Evolutionary conservation across 768 basidiomycete species (phyloP).

Genomic region (Tylopilus vinaceipallidus): DNA sequence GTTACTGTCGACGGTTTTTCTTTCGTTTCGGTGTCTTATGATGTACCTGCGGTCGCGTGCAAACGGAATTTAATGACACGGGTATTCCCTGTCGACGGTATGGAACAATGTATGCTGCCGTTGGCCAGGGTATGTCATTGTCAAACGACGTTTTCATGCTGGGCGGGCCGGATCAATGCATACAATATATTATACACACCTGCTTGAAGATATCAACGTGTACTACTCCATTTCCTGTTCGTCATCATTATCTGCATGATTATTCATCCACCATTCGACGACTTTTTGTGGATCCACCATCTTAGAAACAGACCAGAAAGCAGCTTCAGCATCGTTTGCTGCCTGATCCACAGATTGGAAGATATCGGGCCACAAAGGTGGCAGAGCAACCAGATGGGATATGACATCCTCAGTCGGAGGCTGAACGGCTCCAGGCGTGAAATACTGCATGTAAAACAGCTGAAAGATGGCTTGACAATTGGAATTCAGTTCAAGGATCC

Average conservation of each 20-base stretch:
- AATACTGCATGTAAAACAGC: conserved; percentile 53
- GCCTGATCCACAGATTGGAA: conserved; percentile 58
- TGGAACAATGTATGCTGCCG: too few relatives aligned
- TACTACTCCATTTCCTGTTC: too few relatives aligned
- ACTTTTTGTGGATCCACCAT: neutral
- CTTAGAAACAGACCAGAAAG: conserved; percentile 45
- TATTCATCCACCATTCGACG: too few relatives aligned
- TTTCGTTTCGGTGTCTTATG: neutral
- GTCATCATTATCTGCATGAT: too few relatives aligned
- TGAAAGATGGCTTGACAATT: conserved; percentile 41
- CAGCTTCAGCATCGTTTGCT: conserved; percentile 53
- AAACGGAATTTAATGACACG: too few relatives aligned
- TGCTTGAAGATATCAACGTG: too few relatives aligned
- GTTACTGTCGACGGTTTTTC: neutral
- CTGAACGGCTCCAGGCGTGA: conserved; percentile 5
- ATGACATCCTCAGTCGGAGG: neutral
- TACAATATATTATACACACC: too few relatives aligned
- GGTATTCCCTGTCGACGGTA: too few relatives aligned
- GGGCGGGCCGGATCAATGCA: too few relatives aligned
- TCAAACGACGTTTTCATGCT: too few relatives aligned
- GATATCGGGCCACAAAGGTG: conserved; percentile 35
- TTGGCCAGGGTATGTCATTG: too few relatives aligned
- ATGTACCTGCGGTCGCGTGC: too few relatives aligned
- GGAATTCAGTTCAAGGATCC: conserved; percentile 33
- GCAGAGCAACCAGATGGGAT: conserved; percentile 17